Conservation (phyloP, 1,284 basidiomycete genomes). For the Malassezia yamatoensis region DNA sequence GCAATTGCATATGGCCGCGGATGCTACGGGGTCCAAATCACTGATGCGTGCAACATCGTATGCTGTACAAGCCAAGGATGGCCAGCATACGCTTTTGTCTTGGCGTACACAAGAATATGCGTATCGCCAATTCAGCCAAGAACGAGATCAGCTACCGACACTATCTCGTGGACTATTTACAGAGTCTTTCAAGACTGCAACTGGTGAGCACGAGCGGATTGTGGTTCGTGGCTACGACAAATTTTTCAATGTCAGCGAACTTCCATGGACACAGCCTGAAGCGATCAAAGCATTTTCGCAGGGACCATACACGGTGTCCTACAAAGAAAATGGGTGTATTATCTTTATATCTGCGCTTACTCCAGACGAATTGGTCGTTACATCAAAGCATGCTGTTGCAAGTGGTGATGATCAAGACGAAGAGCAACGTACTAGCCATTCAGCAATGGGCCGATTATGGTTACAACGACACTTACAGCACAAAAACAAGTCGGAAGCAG, state of each 20-base stretch:
- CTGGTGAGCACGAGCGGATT: slow-evolving; percentile 56
- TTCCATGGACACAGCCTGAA: slow-evolving; percentile 59
- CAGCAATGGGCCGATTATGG: slow-evolving; percentile 73
- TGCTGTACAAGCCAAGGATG: not conserved
- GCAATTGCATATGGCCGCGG: slow-evolving; percentile 18
- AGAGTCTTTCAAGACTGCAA: slow-evolving; percentile 16
- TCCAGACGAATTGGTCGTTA: slow-evolving; percentile 65
- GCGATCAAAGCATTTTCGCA: slow-evolving; percentile 55
- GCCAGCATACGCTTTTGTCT: slow-evolving; percentile 23
- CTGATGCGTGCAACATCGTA: slow-evolving; percentile 24
- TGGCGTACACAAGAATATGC: slow-evolving; percentile 46
- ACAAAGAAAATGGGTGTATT: slow-evolving; percentile 96
- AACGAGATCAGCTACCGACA: slow-evolving; percentile 35
- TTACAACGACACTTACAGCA: slow-evolving; percentile 61
- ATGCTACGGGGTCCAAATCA: slow-evolving; percentile 19
- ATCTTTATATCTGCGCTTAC: slow-evolving; percentile 87
- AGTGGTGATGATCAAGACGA: slow-evolving; percentile 4
- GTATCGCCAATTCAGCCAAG: slow-evolving; percentile 36
- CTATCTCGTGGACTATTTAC: slow-evolving; percentile 45
- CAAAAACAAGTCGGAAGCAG: slow-evolving; percentile 60
- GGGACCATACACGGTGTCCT: slow-evolving; percentile 74
- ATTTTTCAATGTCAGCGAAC: slow-evolving; percentile 95
- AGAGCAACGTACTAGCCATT: slow-evolving; percentile 53
- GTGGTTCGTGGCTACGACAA: slow-evolving; percentile 93
- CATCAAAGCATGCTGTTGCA: slow-evolving; percentile 65